Conservation (phyloP, 345 rosid species). For the Brassica juncea region DNA sequence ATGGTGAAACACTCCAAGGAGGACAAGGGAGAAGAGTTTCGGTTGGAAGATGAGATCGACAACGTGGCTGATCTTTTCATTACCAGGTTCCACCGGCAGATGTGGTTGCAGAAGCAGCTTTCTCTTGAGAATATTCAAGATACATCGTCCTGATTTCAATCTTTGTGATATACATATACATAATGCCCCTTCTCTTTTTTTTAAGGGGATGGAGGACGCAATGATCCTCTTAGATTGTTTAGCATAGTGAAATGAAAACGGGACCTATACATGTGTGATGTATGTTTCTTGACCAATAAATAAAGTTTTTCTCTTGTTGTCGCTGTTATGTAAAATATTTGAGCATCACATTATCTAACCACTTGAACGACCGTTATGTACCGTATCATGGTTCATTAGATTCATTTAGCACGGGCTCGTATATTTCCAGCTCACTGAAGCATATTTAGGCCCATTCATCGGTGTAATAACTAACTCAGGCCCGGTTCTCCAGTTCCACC, state of each 20-base stretch:
- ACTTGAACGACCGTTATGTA: background rate
- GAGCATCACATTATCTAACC: background rate
- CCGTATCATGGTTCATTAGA: background rate
- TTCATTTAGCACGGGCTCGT: background rate
- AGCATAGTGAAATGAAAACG: background rate
- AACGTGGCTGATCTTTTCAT: slow-evolving; percentile 77
- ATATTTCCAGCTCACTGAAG: background rate
- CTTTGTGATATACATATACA: background rate
- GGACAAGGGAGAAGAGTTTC: slow-evolving; percentile 68
- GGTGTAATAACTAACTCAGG: background rate
- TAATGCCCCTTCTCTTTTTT: background rate
- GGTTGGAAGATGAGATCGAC: slow-evolving; percentile 83
- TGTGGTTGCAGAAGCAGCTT: slow-evolving; percentile 75
- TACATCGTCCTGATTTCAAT: background rate
- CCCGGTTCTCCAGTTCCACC: background rate
- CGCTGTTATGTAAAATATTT: background rate
- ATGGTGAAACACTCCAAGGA: slow-evolving; percentile 65
- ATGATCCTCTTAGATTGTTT: slow-evolving; percentile 16
- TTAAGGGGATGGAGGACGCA: background rate
- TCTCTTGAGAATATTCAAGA: slow-evolving; percentile 43
- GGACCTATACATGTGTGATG: slow-evolving; percentile 7
- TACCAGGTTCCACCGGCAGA: slow-evolving; percentile 62
- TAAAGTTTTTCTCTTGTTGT: background rate
- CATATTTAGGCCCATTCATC: slow-evolving; percentile 12
- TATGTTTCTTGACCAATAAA: background rate